Evolutionary conservation across 805 yeast species (phyloP).

Genomic region (Naumovozyma castellii): DNA sequence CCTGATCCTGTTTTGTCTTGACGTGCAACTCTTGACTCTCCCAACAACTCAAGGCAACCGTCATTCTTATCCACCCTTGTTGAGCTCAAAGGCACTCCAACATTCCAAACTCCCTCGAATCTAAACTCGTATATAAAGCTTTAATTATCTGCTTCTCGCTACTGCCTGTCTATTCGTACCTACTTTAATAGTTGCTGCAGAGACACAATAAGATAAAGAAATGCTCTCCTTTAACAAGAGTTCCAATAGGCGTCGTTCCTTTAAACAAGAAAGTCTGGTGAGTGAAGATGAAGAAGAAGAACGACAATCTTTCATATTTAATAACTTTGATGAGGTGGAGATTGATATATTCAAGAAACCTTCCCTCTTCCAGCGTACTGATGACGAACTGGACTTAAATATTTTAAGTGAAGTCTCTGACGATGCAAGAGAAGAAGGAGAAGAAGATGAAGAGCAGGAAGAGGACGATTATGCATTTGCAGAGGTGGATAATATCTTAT

Average conservation of each 20-base stretch:
- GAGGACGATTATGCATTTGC: background rate
- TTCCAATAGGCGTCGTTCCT: background rate
- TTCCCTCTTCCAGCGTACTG: background rate
- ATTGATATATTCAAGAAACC: background rate
- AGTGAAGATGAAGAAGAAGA: background rate
- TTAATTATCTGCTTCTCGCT: constrained; percentile 7
- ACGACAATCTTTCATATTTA: background rate
- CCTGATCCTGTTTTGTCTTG: too few species aligned
- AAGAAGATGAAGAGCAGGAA: background rate
- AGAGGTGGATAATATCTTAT: background rate
- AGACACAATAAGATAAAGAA: too few species aligned
- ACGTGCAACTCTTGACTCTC: too few species aligned
- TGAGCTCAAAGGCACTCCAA: too few species aligned
- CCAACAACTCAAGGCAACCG: too few species aligned
- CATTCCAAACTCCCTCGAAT: too few species aligned
- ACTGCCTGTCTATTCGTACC: background rate
- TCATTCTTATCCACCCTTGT: too few species aligned
- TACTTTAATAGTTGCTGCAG: too few species aligned
- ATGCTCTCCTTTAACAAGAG: background rate
- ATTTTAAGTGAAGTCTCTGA: background rate
- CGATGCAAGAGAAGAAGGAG: background rate
- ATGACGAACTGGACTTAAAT: background rate
- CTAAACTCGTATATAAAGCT: too few species aligned
- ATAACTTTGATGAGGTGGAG: background rate
- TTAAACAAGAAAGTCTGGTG: background rate